Conservation (phyloP, 345 rosid species). For the Arabidopsis arenosa region DNA sequence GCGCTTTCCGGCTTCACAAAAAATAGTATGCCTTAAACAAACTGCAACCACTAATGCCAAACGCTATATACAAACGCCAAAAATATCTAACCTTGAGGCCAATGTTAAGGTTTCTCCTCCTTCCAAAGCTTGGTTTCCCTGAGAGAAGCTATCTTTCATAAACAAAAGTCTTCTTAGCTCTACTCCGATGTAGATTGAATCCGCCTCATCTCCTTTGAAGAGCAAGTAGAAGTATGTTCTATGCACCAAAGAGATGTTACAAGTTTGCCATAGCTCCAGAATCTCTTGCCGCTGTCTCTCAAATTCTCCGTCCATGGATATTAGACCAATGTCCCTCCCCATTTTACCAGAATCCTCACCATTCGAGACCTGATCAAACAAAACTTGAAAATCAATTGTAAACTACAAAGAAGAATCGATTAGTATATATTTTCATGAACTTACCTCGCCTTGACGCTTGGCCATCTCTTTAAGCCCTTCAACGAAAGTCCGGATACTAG, state of each 20-base stretch:
- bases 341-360: slow-evolving; percentile 36
- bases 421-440: not conserved
- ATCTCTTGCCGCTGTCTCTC: slow-evolving; percentile 69
- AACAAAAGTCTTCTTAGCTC: slow-evolving; percentile 88
- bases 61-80: slow-evolving; percentile 5
- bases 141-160: slow-evolving; percentile 76
- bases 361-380: slow-evolving; percentile 19
- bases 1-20: slow-evolving; percentile 66
- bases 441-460: slow-evolving; percentile 48
- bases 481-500: slow-evolving; percentile 77
- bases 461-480: slow-evolving; percentile 86
- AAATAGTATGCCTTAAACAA: not conserved
- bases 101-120: slow-evolving; percentile 61
- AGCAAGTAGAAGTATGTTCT: slow-evolving; percentile 94
- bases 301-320: slow-evolving; percentile 65
- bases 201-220: slow-evolving; percentile 83
- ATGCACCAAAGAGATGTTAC: slow-evolving; percentile 83
- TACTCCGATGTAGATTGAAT: slow-evolving; percentile 93
- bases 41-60: slow-evolving; percentile 24
- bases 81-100: slow-evolving; percentile 63
- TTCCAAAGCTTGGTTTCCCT: slow-evolving; percentile 57
- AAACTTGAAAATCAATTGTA: slow-evolving; percentile 3
- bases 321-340: slow-evolving; percentile 59
- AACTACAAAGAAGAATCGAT: slow-evolving; percentile 9
- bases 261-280: slow-evolving; percentile 86